These are phyloP conservation scores for Arthroderma sp. DNA, from an alignment of 2,329 filamentous ascomycete species.

Conservation along the genomic window DNA sequence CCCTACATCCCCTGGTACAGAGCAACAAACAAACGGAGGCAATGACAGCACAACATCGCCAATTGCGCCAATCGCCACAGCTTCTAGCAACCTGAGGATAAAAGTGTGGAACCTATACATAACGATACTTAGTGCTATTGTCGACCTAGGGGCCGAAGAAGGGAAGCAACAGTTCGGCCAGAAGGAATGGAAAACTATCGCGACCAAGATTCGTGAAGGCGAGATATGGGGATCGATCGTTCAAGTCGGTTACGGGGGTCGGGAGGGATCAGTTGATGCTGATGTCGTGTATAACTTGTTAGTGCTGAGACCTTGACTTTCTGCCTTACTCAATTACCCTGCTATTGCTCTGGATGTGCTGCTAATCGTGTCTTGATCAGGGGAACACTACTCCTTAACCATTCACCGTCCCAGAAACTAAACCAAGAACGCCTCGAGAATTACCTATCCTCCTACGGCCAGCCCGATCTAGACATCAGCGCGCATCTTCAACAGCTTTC, in stretches of 20 bases:
- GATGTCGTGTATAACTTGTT: slow-evolving; percentile 61
- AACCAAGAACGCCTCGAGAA: slow-evolving; percentile 83
- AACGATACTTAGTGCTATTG: slow-evolving; percentile 78
- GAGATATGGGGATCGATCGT: slow-evolving; percentile 92
- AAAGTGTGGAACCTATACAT: slow-evolving; percentile 98
- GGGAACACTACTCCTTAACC: slow-evolving; percentile 79
- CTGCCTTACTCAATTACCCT: not conserved
- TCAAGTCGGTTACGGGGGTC: slow-evolving; percentile 70
- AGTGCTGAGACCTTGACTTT: slow-evolving; percentile 16
- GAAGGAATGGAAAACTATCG: slow-evolving; percentile 70
- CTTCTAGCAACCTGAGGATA: slow-evolving; percentile 69
- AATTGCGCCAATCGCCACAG: slow-evolving; percentile 60
- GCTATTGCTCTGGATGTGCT: slow-evolving; percentile 2
- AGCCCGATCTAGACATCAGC: slow-evolving; percentile 59
- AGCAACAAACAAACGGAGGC: slow-evolving; percentile 31
- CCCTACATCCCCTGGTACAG: slow-evolving; percentile 30
- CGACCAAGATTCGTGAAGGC: slow-evolving; percentile 73
- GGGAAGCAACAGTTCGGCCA: slow-evolving; percentile 79
- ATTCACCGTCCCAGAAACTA: slow-evolving; percentile 66
- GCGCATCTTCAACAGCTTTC: slow-evolving; percentile 41
- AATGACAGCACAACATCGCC: slow-evolving; percentile 33
- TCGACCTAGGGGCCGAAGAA: slow-evolving; percentile 79
- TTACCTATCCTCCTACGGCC: slow-evolving; percentile 66
- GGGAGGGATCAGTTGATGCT: slow-evolving; percentile 81
- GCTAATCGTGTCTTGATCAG: slow-evolving; percentile 32